Evolutionary conservation across 2,329 filamentous ascomycete species (phyloP).

Genomic region (Aspergillus quadricinctus): DNA sequence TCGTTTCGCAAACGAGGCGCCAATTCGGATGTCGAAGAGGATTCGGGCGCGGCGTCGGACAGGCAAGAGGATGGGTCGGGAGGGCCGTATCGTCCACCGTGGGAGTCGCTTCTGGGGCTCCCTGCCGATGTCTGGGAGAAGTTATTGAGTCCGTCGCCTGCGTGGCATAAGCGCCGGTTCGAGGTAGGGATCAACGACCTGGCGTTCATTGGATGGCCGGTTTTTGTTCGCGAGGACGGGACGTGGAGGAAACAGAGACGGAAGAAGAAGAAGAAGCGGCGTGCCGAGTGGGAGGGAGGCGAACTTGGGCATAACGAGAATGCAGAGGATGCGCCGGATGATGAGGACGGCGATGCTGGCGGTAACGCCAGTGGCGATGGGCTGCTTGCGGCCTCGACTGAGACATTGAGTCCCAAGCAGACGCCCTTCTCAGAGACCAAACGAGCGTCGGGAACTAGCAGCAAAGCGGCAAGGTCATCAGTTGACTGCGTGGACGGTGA

Average conservation of each 20-base stretch:
- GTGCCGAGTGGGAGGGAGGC: slow-evolving; percentile 27
- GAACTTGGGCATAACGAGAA: slow-evolving; percentile 35
- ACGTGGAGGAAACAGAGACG: slow-evolving; percentile 66
- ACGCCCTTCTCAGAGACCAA: slow-evolving; percentile 21
- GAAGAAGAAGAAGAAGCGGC: slow-evolving; percentile 37
- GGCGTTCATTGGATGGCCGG: slow-evolving; percentile 75
- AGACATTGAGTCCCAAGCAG: slow-evolving; percentile 19
- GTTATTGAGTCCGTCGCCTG: slow-evolving; percentile 68
- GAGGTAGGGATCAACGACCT: slow-evolving; percentile 77
- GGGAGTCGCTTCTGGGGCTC: slow-evolving; percentile 66
- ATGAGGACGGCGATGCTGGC: slow-evolving; percentile 23
- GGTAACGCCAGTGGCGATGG: slow-evolving; percentile 15
- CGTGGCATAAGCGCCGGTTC: slow-evolving; percentile 77
- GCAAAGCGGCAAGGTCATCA: slow-evolving; percentile 15
- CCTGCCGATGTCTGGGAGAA: slow-evolving; percentile 74
- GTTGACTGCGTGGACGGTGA: slow-evolving; percentile 25
- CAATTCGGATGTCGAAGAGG: slow-evolving; percentile 32
- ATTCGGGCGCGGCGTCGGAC: slow-evolving; percentile 25
- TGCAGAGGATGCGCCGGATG: slow-evolving; percentile 30
- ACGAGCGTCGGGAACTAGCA: slow-evolving; percentile 19
- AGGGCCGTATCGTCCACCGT: slow-evolving; percentile 27
- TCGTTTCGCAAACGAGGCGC: slow-evolving; percentile 26
- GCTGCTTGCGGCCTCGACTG: slow-evolving; percentile 26
- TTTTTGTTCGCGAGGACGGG: slow-evolving; percentile 75
- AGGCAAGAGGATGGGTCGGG: slow-evolving; percentile 21